These are phyloP conservation scores for Xylariaceae sp. DNA, from an alignment of 2,329 filamentous ascomycete species.

Conservation along the genomic window DNA sequence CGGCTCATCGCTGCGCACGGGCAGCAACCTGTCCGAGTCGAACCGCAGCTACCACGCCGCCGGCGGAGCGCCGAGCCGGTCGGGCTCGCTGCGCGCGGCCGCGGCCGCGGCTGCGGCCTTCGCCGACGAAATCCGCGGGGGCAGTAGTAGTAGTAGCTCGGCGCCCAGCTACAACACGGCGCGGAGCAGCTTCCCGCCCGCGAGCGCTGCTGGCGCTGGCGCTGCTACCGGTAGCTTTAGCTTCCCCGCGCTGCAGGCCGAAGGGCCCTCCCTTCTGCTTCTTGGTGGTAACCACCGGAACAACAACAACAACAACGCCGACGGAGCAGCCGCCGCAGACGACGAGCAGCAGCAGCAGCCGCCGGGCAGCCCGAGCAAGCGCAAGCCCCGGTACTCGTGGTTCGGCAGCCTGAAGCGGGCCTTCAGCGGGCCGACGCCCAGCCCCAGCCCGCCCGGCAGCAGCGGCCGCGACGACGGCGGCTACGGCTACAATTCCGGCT, in stretches of 20 bases:
- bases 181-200: constrained; percentile 39
- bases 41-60: constrained; percentile 39
- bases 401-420: constrained; percentile 61
- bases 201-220: no score
- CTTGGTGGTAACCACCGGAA: constrained; percentile 12
- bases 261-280: constrained; percentile 43
- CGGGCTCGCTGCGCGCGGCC: constrained; percentile 25
- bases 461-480: constrained; percentile 18
- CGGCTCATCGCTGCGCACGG: no score
- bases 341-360: constrained; percentile 15
- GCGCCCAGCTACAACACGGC: constrained; percentile 44
- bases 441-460: constrained; percentile 18
- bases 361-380: constrained; percentile 51
- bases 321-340: constrained; percentile 15
- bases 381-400: constrained; percentile 52
- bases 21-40: constrained; percentile 49
- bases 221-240: no score
- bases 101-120: constrained; percentile 15
- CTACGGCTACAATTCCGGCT: no score
- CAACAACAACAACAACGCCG: constrained; percentile 6
- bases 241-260: constrained; percentile 45
- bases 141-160: constrained; percentile 30
- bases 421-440: constrained; percentile 39
- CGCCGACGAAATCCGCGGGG: constrained; percentile 19
- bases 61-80: constrained; percentile 13